Evolutionary conservation across 2,329 filamentous ascomycete genomes (phyloP), one percentile per base, ranked within the genome.

Genomic region (Stagonosporopsis cucurbitacearum): DNA sequence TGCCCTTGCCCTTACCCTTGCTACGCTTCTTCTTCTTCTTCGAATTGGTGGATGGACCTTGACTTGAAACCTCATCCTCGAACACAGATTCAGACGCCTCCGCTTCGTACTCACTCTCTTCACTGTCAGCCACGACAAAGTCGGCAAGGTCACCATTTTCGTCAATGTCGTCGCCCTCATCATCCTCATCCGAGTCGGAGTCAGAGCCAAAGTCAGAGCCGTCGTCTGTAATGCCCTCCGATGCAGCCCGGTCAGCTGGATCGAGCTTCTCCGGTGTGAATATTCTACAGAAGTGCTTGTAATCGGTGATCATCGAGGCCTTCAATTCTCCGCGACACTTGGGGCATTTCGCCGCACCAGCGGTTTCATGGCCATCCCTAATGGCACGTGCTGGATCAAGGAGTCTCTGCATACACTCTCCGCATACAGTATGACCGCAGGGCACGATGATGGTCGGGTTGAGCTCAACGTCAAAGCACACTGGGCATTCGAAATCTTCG

Each of bases 371-470:
- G 25, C 87, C 89, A 54, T 86, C 80, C 25, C 79, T 83, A 37
- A 89, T 77, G 15, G 79, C 79, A 50, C 81, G 78, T 1, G 81
- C 76, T 3, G 87, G 86, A 59, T 91, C 90, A 13, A 74, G 81
- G 42, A 96, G 82, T 50, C 83, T 85, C 6, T 85, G 82, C 58
- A 95, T 87, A 70, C 92, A 96, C 59, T 92, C 88, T 1, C 83
- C 79, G 74, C 92, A 96, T 22, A 87, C 86, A 57, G 88, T 86
- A 68, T 96, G 92, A 2, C 92, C 92, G 68, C 92, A 96, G 1
- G 91, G 91, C 47, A 91, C 81, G 72, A 93, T 88, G 60, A 96
- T 90, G 3, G 84, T 84, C 0, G 91, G 90, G 59, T 93, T 92
- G 13, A 84, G 81, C 6, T 88, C 85, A 2, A 81, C 86, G 66